Evolutionary conservation across 1,139 yeast genomes (phyloP).

Genomic region (Geotrichum aggregatum): DNA sequence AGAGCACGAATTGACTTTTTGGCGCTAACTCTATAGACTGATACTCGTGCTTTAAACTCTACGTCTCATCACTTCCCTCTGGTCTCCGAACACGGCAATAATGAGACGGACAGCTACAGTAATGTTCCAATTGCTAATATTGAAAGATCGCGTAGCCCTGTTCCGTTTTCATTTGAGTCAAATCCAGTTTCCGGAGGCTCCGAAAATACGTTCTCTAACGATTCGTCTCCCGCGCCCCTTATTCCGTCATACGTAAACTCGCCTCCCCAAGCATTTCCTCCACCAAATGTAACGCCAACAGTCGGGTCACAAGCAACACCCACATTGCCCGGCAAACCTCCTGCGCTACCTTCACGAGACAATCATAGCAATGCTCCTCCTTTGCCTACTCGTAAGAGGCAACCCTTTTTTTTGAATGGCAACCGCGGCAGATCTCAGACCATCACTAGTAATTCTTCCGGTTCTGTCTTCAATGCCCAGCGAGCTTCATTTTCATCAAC

Average conservation of each 20-base stretch:
- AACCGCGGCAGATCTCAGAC: slow-evolving; percentile 25
- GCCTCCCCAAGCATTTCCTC: slow-evolving; percentile 2
- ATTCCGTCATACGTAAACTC: background rate
- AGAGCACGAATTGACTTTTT: no score
- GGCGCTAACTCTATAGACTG: no score
- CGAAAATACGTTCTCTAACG: background rate
- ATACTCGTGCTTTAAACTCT: background rate
- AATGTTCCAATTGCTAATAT: slow-evolving; percentile 5
- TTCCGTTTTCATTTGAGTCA: background rate
- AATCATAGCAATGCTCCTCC: slow-evolving; percentile 27
- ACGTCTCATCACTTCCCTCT: background rate
- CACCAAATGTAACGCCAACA: background rate
- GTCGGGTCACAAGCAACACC: background rate
- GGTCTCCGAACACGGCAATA: background rate
- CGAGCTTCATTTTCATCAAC: slow-evolving; percentile 27
- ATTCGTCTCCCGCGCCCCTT: background rate
- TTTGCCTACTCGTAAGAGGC: slow-evolving; percentile 36
- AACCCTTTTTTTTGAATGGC: slow-evolving; percentile 36
- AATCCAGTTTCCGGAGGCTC: background rate
- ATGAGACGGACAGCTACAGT: slow-evolving; percentile 9
- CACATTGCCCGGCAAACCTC: slow-evolving; percentile 1
- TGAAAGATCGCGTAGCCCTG: background rate
- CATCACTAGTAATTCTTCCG: slow-evolving; percentile 21
- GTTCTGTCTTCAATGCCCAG: slow-evolving; percentile 25
- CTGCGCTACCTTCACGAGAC: slow-evolving; percentile 24